Percentiles rank a stretch among this genome's conserved stretches.
These are phyloP conservation scores for Fusarium sp. DNA, from an alignment of 2,329 filamentous ascomycete species.

Conservation along the genomic window DNA sequence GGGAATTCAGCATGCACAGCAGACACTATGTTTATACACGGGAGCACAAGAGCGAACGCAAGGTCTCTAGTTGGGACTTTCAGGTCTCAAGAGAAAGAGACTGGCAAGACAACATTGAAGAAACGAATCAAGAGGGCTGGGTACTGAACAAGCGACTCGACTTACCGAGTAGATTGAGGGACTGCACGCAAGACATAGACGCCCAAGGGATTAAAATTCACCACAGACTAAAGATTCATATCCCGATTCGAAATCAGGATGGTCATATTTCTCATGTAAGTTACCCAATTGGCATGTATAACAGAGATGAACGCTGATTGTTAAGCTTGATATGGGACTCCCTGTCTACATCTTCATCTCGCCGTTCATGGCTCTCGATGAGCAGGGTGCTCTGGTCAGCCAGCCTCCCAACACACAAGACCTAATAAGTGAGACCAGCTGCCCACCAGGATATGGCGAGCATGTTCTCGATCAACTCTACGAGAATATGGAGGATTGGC, in stretches of 20 bases:
- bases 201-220: constrained; percentile 89
- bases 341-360: constrained; percentile 95
- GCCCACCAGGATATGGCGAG: constrained; percentile 90
- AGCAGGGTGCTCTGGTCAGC: constrained; percentile 82
- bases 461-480: constrained; percentile 94
- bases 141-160: constrained; percentile 72
- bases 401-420: constrained; percentile 65
- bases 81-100: constrained; percentile 70
- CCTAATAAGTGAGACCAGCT: constrained; percentile 72
- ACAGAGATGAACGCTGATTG: background rate
- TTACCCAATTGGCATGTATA: fast-evolving
- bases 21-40: constrained; percentile 62
- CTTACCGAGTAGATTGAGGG: constrained; percentile 83
- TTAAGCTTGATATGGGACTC: constrained; percentile 84
- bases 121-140: constrained; percentile 77
- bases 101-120: constrained; percentile 78
- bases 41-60: constrained; percentile 74
- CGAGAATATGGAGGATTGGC: constrained; percentile 86
- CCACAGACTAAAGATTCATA: constrained; percentile 91
- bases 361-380: constrained; percentile 88
- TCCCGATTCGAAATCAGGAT: constrained; percentile 93
- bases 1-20: constrained; percentile 73
- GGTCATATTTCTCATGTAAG: constrained; percentile 90
- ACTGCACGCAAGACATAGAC: constrained; percentile 90
- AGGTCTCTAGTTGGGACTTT: constrained; percentile 73